Evolutionary conservation across 257 asterid genomes (phyloP).

Genomic region (Solanum ossicruentum): DNA sequence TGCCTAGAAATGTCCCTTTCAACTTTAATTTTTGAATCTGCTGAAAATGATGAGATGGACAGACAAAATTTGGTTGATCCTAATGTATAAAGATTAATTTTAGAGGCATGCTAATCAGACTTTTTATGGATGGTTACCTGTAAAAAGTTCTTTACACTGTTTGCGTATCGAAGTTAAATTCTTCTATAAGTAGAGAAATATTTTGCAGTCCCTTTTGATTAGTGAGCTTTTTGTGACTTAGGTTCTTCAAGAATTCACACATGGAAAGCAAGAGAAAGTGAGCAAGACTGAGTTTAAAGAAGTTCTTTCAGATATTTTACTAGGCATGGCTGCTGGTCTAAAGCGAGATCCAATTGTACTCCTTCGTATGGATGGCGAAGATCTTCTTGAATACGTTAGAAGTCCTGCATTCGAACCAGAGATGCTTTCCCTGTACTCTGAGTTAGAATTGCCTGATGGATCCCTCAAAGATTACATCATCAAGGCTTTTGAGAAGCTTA

Average conservation of each 20-base stretch:
- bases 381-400: slow-evolving; percentile 53
- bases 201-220: neutral
- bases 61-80: neutral
- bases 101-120: neutral
- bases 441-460: slow-evolving; percentile 35
- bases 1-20: neutral
- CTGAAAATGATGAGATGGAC: neutral
- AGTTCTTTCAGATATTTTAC: slow-evolving; percentile 69
- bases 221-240: slow-evolving; percentile 1
- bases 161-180: too few species aligned
- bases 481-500: slow-evolving; percentile 67
- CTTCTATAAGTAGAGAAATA: neutral
- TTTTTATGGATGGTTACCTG: neutral
- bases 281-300: slow-evolving; percentile 65
- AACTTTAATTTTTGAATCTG: neutral
- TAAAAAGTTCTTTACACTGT: neutral
- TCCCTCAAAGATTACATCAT: slow-evolving; percentile 44
- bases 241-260: slow-evolving; percentile 88
- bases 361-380: slow-evolving; percentile 87
- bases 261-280: slow-evolving; percentile 56
- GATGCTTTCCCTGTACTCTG: slow-evolving; percentile 37
- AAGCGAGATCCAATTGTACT: slow-evolving; percentile 86
- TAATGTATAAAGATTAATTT: neutral
- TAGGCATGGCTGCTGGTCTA: slow-evolving; percentile 95
- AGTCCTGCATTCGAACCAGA: slow-evolving; percentile 55